Conservation (phyloP, 768 basidiomycete genomes). For the Lactifluus volemus region DNA sequence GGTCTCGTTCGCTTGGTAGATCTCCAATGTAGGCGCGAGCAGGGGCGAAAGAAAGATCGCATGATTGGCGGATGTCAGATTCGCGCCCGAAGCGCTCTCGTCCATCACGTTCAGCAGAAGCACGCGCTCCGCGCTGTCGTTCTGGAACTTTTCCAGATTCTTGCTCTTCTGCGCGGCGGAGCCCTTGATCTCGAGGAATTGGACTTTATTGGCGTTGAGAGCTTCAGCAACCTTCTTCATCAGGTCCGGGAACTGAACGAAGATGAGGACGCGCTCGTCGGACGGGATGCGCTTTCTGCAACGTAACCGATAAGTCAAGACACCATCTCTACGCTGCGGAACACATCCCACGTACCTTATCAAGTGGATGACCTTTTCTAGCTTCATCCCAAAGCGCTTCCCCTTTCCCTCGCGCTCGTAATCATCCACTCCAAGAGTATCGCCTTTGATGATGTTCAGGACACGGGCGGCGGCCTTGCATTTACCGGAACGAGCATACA, state of each 20-base stretch:
- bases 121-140: slow-evolving; percentile 65
- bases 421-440: slow-evolving; percentile 74
- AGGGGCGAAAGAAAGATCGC: slow-evolving; percentile 93
- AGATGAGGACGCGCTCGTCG: slow-evolving; percentile 79
- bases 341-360: slow-evolving; percentile 50
- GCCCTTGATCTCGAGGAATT: slow-evolving; percentile 76
- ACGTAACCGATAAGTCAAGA: background rate
- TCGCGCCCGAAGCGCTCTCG: slow-evolving; percentile 90
- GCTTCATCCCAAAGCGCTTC: slow-evolving; percentile 74
- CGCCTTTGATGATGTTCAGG: slow-evolving; percentile 75
- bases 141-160: slow-evolving; percentile 80
- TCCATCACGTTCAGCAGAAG: slow-evolving; percentile 89
- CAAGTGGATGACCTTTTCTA: slow-evolving; percentile 66
- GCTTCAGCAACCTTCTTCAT: slow-evolving; percentile 88
- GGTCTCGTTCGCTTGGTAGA: slow-evolving; percentile 76
- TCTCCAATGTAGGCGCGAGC: slow-evolving; percentile 71
- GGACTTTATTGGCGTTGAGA: slow-evolving; percentile 59
- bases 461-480: slow-evolving; percentile 76
- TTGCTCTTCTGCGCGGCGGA: slow-evolving; percentile 70
- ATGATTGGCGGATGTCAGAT: slow-evolving; percentile 88
- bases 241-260: slow-evolving; percentile 94
- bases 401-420: slow-evolving; percentile 60
- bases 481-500: slow-evolving; percentile 55
- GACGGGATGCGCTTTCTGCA: slow-evolving; percentile 57
- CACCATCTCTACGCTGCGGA: background rate